Conservation (phyloP, 768 basidiomycete species). For the Holtermanniella nyarrowii region DNA sequence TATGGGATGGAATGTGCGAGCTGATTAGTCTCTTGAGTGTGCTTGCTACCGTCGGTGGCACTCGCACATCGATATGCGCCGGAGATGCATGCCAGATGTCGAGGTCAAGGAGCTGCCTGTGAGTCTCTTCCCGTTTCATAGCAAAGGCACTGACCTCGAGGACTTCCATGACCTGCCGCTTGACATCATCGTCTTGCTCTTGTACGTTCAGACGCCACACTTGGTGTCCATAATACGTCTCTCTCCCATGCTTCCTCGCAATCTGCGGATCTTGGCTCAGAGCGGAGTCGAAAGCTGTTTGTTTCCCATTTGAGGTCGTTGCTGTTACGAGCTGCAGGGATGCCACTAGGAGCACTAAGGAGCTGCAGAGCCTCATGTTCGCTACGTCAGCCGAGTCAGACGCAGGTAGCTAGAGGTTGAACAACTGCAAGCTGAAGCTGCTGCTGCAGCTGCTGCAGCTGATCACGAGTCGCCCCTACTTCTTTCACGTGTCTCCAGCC, state of each 20-base stretch:
- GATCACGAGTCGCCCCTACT: no score
- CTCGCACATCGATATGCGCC: constrained; percentile 23
- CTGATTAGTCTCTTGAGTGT: constrained; percentile 6
- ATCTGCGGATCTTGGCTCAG: no score
- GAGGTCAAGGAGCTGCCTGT: constrained; percentile 21
- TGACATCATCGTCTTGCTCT: background rate
- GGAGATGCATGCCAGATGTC: constrained; percentile 35
- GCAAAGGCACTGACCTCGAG: constrained; percentile 17
- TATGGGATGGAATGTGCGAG: constrained; percentile 4
- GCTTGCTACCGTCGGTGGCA: constrained; percentile 5
- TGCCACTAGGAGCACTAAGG: no score
- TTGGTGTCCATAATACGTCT: constrained; percentile 19
- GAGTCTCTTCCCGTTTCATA: background rate
- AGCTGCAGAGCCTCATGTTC: no score
- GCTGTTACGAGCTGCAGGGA: no score
- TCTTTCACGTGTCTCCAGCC: no score
- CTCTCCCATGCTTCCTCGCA: constrained; percentile 1
- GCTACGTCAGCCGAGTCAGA: no score
- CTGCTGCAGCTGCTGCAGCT: no score
- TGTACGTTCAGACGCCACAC: constrained; percentile 24
- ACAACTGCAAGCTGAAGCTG: no score
- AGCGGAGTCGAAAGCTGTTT: no score
- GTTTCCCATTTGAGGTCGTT: no score
- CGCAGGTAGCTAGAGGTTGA: no score
- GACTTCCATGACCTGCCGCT: constrained; percentile 2